Base-by-base conservation (phyloP, 768 basidiomycete genomes). In the Rhodotorula toruloides region DNA sequence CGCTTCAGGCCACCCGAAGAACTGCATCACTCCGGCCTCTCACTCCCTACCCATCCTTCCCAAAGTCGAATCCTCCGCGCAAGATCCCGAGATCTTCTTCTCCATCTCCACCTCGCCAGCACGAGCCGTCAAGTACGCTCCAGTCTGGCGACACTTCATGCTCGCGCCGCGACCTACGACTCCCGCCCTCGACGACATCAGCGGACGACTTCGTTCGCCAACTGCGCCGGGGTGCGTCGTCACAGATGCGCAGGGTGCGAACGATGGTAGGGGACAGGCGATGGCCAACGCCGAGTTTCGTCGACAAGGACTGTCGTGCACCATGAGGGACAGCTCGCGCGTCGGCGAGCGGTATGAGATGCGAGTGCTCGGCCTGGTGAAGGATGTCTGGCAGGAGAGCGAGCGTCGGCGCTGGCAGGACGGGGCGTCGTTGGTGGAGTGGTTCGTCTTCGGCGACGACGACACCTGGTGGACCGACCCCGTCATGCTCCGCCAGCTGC, bases 371-470 rank as follows among this genome's bases (percentile, higher is more conserved):
- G 25, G 16, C 10, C 54, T 65, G 19, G 22, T 67, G 9, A 40
- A 61, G 4, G 66, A 67, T n/a, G 66, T 62, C 4, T 61, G 64
- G 69, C 21, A 60, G 31, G 64, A 58, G 39, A 55, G 54, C 37
- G 68, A 61, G 43, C n/a, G 58, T 3, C 27, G 56, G 21, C 31
- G 60, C 25, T 67, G 49, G 42, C 55, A 60, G 39, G 61, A 66
- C n/a, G 54, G 54, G 25, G 40, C 39, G 8, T 14, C n/a, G 2
- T 17, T 57, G 8, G 61, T 63, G 48, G 65, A 71, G 47, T 71
- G 61, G 61, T 71, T 67, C 54, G 46, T 67, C 25, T 71, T 71
- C n/a, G 36, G 27, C 17, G 69, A 71, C 50, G 69, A 71, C 50
- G 69, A 71, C 50, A 71, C 69, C 25, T 71, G 60, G 61, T 70